These are phyloP conservation scores for Phytophthora brassicae DNA, from an alignment of 352 stramenopile genomes.

Conservation along the genomic window DNA sequence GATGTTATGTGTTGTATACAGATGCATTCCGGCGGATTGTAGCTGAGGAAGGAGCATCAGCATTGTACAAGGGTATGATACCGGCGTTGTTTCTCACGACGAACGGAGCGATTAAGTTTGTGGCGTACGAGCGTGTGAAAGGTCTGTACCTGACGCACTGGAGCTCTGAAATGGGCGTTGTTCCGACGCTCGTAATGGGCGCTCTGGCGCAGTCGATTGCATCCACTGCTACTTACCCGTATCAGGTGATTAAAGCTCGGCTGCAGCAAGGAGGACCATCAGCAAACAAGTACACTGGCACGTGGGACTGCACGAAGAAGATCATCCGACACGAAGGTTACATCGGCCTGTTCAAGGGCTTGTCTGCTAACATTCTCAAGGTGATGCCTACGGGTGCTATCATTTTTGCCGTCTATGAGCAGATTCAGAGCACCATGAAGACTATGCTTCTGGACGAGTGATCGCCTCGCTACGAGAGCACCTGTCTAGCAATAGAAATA, in stretches of 20 bases:
- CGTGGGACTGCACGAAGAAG: conserved; percentile 87
- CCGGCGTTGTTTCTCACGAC: conserved; percentile 95
- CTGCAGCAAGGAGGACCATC: conserved; percentile 90
- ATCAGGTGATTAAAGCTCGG: conserved; percentile 97
- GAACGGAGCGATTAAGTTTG: conserved; percentile 96
- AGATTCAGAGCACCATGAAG: conserved; percentile 68
- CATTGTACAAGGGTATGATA: conserved; percentile 96
- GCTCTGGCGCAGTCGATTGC: conserved; percentile 81
- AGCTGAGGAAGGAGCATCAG: conserved; percentile 91
- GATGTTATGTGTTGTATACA: conserved; percentile 19
- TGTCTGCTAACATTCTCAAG: conserved; percentile 94
- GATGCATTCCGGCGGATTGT: conserved; percentile 95
- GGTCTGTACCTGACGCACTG: conserved; percentile 58
- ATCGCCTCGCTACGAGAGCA: conserved; percentile 8
- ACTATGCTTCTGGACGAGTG: conserved; percentile 47
- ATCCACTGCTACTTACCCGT: conserved; percentile 91
- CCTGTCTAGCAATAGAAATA: conserved; percentile 31
- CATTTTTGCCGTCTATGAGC: conserved; percentile 90
- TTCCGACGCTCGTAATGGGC: conserved; percentile 77
- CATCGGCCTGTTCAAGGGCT: conserved; percentile 94
- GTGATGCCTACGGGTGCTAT: conserved; percentile 96
- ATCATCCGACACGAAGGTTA: conserved; percentile 93
- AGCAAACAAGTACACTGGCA: conserved; percentile 88
- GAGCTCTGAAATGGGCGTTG: conserved; percentile 65
- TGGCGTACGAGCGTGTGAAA: conserved; percentile 82